A percentile compares a stretch with the other conserved stretches of the same genome.
These are phyloP conservation scores for Endoconidiophora polonica DNA, from an alignment of 2,329 filamentous ascomycete species.

Conservation along the genomic window DNA sequence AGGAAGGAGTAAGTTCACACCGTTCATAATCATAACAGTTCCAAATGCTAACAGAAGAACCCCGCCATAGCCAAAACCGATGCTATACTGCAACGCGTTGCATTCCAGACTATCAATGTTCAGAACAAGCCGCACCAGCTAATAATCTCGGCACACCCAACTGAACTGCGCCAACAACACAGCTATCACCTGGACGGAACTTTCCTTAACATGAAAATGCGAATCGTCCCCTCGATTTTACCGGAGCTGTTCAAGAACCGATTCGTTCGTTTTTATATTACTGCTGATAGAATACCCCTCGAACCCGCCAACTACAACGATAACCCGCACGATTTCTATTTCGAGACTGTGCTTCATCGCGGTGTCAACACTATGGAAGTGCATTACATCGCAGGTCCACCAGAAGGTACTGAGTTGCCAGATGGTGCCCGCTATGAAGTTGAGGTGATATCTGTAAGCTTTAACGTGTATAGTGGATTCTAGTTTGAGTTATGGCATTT, in stretches of 20 bases:
- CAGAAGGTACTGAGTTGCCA: slow-evolving; percentile 37
- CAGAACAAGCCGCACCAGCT: slow-evolving; percentile 51
- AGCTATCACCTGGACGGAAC: slow-evolving; percentile 11
- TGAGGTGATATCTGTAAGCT: slow-evolving; percentile 62
- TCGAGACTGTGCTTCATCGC: slow-evolving; percentile 53
- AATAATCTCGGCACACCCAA: slow-evolving; percentile 30
- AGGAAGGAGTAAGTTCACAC: slow-evolving; percentile 6
- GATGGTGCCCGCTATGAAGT: slow-evolving; percentile 52
- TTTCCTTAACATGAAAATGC: slow-evolving; percentile 12
- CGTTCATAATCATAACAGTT: neutral
- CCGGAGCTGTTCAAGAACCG: slow-evolving; percentile 11
- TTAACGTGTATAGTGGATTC: slow-evolving; percentile 28
- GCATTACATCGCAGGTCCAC: slow-evolving; percentile 57
- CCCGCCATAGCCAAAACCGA: neutral
- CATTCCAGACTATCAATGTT: slow-evolving; percentile 49
- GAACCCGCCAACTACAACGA: slow-evolving; percentile 35
- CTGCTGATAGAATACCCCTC: slow-evolving; percentile 43
- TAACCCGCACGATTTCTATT: slow-evolving; percentile 46
- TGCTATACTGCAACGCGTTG: slow-evolving; percentile 10
- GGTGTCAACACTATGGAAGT: slow-evolving; percentile 68
- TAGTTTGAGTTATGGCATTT: neutral
- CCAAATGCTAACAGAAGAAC: too few relatives aligned
- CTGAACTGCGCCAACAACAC: slow-evolving; percentile 11
- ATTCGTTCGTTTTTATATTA: slow-evolving; percentile 10
- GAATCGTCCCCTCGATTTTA: slow-evolving; percentile 8